Conservation (phyloP, 306 rosid genomes). For the Pyrus pyrifolia region DNA sequence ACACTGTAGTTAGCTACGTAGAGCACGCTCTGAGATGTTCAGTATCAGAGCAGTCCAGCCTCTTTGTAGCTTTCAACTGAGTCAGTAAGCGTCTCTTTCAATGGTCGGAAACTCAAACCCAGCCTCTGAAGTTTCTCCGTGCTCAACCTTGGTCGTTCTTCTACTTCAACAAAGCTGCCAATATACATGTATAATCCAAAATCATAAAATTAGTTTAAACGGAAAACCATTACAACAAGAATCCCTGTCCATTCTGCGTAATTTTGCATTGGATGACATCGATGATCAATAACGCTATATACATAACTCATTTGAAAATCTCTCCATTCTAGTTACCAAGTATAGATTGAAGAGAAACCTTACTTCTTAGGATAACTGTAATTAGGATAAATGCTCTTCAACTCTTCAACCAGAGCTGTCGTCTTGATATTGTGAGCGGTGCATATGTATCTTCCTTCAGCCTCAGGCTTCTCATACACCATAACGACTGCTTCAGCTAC, state of each 20-base stretch:
- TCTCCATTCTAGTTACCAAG: background rate
- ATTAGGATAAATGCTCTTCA: slow-evolving; percentile 48
- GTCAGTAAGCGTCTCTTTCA: slow-evolving; percentile 53
- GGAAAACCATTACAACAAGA: background rate
- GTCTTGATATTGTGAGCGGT: slow-evolving; percentile 20
- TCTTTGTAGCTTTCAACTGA: slow-evolving; percentile 30
- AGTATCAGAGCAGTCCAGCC: slow-evolving; percentile 6
- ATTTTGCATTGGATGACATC: background rate
- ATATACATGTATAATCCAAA: background rate
- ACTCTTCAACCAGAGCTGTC: slow-evolving; percentile 42
- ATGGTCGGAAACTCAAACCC: slow-evolving; percentile 48
- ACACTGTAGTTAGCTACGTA: background rate
- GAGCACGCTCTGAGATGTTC: background rate
- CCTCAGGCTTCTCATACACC: slow-evolving; percentile 60
- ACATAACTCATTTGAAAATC: background rate
- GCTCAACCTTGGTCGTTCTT: slow-evolving; percentile 6
- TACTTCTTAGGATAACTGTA: slow-evolving; percentile 62
- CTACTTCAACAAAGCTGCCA: slow-evolving; percentile 17
- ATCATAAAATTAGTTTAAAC: background rate
- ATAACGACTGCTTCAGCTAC: slow-evolving; percentile 53
- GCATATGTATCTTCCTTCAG: slow-evolving; percentile 70
- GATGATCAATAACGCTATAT: background rate
- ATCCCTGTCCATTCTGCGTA: background rate
- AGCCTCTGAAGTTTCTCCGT: slow-evolving; percentile 46
- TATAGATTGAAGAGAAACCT: slow-evolving; percentile 3